These are phyloP conservation scores for Plasmodium inui DNA, from an alignment of 169 alveolate genomes.

Conservation along the genomic window DNA sequence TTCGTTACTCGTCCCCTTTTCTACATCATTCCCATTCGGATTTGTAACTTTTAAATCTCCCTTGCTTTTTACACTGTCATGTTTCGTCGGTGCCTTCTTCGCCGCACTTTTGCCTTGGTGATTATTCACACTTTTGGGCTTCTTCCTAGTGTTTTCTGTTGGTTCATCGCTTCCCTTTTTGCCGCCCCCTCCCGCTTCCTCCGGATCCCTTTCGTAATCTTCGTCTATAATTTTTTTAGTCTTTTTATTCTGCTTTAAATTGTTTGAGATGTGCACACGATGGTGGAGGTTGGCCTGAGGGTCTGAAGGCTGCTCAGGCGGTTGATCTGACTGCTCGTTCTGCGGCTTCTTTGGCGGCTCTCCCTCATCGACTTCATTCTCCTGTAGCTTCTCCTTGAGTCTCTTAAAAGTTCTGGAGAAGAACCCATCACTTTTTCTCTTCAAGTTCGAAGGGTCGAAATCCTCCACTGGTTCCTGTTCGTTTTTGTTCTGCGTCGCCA, in stretches of 20 bases:
- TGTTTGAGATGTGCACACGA: neutral
- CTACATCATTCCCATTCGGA: neutral
- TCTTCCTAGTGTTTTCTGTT: neutral
- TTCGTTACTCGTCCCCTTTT: neutral
- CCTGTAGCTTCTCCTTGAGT: conserved; percentile 27
- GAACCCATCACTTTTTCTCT: conserved; percentile 58
- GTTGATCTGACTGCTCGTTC: neutral
- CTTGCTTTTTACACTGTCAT: conserved; percentile 7
- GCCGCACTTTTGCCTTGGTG: neutral
- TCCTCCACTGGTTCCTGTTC: neutral
- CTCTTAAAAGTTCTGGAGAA: conserved; percentile 22
- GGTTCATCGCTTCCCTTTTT: neutral
- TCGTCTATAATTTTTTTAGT: conserved; percentile 63
- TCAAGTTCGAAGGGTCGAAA: conserved; percentile 6
- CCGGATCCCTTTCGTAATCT: conserved; percentile 21
- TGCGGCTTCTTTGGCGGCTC: neutral
- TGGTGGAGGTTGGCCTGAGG: neutral
- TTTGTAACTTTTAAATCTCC: conserved; percentile 2
- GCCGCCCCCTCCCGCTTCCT: neutral
- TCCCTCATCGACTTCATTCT: conserved; percentile 1
- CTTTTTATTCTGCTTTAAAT: conserved; percentile 15
- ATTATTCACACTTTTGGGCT: neutral
- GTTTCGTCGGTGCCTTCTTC: neutral
- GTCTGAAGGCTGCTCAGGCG: neutral
- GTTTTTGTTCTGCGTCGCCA: conserved; percentile 18